A percentile compares a stretch with the other conserved stretches of the same genome.
These are phyloP conservation scores for Berkeleyomyces rouxiae DNA, from an alignment of 2,329 filamentous ascomycete genomes.

Conservation along the genomic window DNA sequence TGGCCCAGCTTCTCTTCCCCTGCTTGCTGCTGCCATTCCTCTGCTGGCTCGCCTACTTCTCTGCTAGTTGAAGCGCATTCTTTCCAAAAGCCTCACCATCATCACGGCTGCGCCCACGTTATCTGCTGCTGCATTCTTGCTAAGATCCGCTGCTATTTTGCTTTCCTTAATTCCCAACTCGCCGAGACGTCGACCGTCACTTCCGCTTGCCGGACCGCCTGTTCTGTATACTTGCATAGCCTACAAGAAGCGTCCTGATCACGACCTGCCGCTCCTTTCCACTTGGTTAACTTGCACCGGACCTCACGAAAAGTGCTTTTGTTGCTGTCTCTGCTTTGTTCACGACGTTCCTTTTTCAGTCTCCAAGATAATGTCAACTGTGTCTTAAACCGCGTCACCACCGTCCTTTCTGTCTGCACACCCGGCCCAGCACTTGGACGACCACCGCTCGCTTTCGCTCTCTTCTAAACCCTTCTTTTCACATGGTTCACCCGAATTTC, in stretches of 20 bases:
- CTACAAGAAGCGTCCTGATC: background rate
- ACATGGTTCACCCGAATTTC: constrained; percentile 4
- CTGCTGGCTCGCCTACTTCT: background rate
- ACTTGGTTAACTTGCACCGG: too few relatives aligned
- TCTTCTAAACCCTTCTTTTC: background rate
- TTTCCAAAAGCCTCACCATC: background rate
- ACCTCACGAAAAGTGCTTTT: too few relatives aligned
- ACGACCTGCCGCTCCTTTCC: background rate
- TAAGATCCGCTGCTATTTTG: background rate
- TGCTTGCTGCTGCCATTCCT: constrained; percentile 6
- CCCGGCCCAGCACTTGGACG: background rate
- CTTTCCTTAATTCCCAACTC: background rate
- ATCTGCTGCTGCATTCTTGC: background rate
- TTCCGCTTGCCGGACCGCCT: background rate
- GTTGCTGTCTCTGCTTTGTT: background rate
- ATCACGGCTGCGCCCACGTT: background rate
- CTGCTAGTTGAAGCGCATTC: background rate
- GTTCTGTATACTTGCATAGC: too few relatives aligned
- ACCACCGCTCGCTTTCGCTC: background rate
- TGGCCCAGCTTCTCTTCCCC: constrained; percentile 16
- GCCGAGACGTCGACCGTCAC: constrained; percentile 6
- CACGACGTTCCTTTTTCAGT: background rate
- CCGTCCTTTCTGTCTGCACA: background rate
- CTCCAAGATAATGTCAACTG: background rate
- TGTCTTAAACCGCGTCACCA: background rate